Conservation (phyloP, 257 asterid species). For the Anisodus tanguticus region DNA sequence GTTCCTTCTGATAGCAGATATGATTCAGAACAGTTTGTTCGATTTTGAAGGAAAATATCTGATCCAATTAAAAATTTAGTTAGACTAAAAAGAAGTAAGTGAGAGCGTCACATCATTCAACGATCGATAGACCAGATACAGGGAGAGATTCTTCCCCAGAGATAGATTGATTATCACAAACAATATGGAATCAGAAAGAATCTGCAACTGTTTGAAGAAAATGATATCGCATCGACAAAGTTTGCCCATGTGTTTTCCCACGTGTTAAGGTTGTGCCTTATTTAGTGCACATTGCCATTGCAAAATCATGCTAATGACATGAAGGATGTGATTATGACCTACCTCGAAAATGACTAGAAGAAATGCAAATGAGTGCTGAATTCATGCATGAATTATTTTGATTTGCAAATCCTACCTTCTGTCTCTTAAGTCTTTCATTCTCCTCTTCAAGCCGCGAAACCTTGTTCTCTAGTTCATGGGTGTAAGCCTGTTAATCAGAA, state of each 20-base stretch:
- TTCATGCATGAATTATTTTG: conserved; percentile 27
- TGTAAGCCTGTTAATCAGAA: conserved; percentile 71
- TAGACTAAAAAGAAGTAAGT: not conserved
- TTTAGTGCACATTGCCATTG: not conserved
- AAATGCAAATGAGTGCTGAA: conserved; percentile 7
- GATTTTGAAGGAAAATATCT: conserved; percentile 17
- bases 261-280: not conserved
- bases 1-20: conserved; percentile 9
- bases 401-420: conserved; percentile 54
- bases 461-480: conserved; percentile 93
- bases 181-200: not conserved
- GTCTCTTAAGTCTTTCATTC: conserved; percentile 82
- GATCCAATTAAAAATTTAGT: not conserved
- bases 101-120: not conserved
- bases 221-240: not conserved
- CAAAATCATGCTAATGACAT: not conserved
- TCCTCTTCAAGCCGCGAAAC: conserved; percentile 86
- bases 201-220: conserved; percentile 5
- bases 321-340: not conserved
- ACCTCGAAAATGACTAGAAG: not conserved
- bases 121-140: not conserved
- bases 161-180: not conserved
- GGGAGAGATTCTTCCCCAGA: not conserved
- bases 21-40: not conserved
- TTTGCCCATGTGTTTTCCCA: not conserved